Evolutionary conservation across 1,139 yeast species (phyloP).

Genomic region (Candida tunisiensis): DNA sequence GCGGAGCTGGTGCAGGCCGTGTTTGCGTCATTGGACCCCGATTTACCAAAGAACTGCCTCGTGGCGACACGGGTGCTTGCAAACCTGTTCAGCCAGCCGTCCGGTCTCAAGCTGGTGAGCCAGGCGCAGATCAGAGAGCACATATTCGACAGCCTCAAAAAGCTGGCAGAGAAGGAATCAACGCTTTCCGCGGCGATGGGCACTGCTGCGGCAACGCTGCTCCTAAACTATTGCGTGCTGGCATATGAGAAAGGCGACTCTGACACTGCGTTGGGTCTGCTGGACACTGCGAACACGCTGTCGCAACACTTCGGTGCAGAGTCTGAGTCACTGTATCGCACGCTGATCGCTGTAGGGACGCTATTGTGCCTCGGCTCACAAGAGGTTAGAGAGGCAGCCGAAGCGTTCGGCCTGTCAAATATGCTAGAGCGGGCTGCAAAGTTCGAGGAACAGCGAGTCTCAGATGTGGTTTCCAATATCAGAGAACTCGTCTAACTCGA

Average conservation of each 20-base stretch:
- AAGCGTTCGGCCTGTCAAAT: not conserved
- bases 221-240: constrained; percentile 1
- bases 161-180: constrained; percentile 8
- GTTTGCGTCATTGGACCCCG: constrained; percentile 13
- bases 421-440: too few relatives aligned
- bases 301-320: constrained; percentile 11
- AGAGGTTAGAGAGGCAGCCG: not conserved
- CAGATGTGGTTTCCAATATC: too few relatives aligned
- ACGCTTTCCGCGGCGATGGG: not conserved
- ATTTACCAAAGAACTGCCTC: constrained; percentile 28
- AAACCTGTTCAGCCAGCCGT: constrained; percentile 27
- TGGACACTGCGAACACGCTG: not conserved
- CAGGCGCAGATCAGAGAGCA: constrained; percentile 15
- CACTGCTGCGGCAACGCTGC: not conserved
- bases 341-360: constrained; percentile 10
- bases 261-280: not conserved
- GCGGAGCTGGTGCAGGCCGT: constrained; percentile 4
- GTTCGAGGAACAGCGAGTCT: too few relatives aligned
- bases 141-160: constrained; percentile 14
- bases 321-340: constrained; percentile 43
- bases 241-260: not conserved
- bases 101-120: constrained; percentile 25
- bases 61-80: constrained; percentile 34
- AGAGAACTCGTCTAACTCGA: too few relatives aligned
- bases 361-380: not conserved